phyloP scores from a whole-genome alignment of 2,329 filamentous ascomycete genomes.

The Sclerotiophoma versabilis region DNA sequence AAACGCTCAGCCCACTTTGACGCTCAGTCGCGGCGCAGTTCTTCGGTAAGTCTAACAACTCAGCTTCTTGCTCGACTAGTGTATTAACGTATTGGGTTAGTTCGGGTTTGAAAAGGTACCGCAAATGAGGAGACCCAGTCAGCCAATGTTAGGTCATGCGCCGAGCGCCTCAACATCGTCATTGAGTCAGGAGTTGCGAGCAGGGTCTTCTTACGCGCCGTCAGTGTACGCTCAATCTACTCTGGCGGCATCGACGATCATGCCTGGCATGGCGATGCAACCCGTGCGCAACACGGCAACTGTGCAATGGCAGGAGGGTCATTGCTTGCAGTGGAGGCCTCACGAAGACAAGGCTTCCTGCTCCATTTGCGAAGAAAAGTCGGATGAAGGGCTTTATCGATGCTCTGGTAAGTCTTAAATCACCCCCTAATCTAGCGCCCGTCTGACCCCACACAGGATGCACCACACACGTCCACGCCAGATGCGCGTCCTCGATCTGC shows the following conservation, averaged over 20 bases:
- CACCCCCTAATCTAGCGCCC: slow-evolving; percentile 5
- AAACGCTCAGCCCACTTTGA: slow-evolving; percentile 90
- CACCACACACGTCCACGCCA: slow-evolving; percentile 60
- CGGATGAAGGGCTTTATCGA: slow-evolving; percentile 76
- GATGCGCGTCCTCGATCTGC: slow-evolving; percentile 66
- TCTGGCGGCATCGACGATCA: slow-evolving; percentile 81
- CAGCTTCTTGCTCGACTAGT: slow-evolving; percentile 8
- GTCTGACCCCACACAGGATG: slow-evolving; percentile 59
- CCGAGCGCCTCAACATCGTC: slow-evolving; percentile 73
- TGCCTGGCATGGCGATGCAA: slow-evolving; percentile 83
- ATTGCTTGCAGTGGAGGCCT: slow-evolving; percentile 74
- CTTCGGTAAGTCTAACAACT: slow-evolving; percentile 14
- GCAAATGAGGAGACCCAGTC: slow-evolving; percentile 66
- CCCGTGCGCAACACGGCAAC: slow-evolving; percentile 80
- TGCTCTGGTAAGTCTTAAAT: slow-evolving; percentile 62
- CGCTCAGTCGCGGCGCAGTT: slow-evolving; percentile 10
- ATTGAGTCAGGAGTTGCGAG: slow-evolving; percentile 58
- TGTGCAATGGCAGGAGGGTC: slow-evolving; percentile 83
- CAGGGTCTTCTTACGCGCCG: slow-evolving; percentile 70
- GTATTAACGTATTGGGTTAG: slow-evolving; percentile 43
- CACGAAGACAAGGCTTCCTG: slow-evolving; percentile 69
- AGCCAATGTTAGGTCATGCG: slow-evolving; percentile 73
- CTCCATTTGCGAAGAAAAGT: slow-evolving; percentile 77
- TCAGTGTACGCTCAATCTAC: slow-evolving; percentile 89
- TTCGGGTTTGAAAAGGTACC: slow-evolving; percentile 79